Base-by-base conservation (phyloP, 257 asterid species). In the Eucommia ulmoides region DNA sequence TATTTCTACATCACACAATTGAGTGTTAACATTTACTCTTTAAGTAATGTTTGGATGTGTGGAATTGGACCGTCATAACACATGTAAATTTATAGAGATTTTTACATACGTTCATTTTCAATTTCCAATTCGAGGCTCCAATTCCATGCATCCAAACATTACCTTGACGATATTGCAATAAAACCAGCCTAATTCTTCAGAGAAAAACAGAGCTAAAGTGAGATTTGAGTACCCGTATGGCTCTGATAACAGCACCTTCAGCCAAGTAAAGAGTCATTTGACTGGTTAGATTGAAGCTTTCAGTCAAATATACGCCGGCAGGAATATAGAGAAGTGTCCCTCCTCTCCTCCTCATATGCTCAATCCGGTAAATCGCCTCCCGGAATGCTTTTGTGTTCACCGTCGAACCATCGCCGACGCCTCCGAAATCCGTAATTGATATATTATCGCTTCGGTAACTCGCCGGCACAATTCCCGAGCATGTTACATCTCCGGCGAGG, bases 251-350 rank as follows among this genome's bases (percentile, higher is more conserved):
- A 49, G 98, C 94, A 26, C 88, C 93, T 50, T 59, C 49, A 41
- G 95, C 93, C 71, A 91, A 68, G 67, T 72, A 91, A 22, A 91
- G 96, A 41, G 98, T 86, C 96, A 91, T 91, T 16, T 75, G 81
- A 75, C 98, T 89, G 8, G 98, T 85, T 8, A 89, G 80, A 58
- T 73, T 81, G 54, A 91, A 83, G 2, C 93, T 83, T 15, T 72
- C 96, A 8, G 98, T 91, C 52, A 91, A 68, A 55, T 67, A 91
- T 46, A 64, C 87, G 14, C 98, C 98, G 7, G 96, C 79, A 41
- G 96, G 98, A 33, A 91, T 63, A 61, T 91, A 81, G 9, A 91
- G 93, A 61, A 86, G 68, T 6, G 96, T 69, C n/a, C 96, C 98
- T 21, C 98, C 95, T 24, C 81, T 66, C 55, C 93, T 71, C 63